phyloP scores from a whole-genome alignment of 1,284 basidiomycete species.

The Ustilago shanxiensis region DNA sequence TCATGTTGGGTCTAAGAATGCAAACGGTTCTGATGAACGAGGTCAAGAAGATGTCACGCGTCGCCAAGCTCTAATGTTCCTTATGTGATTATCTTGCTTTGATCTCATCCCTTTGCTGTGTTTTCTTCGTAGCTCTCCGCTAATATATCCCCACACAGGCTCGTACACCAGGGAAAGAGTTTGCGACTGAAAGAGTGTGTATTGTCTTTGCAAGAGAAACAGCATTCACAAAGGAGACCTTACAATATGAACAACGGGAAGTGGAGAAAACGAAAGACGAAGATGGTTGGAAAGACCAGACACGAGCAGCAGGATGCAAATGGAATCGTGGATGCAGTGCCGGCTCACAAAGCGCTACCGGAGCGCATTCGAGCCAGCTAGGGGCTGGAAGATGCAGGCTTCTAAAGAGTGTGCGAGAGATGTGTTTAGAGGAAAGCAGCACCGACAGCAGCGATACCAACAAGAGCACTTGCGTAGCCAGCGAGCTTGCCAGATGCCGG shows the following conservation, averaged over 20 bases:
- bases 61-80: constrained; percentile 41
- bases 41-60: constrained; percentile 54
- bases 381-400: not conserved
- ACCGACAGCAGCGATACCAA: constrained; percentile 47
- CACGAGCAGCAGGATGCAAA: constrained; percentile 7
- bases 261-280: constrained; percentile 25
- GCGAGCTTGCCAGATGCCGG: constrained; percentile 22
- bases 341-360: constrained; percentile 15
- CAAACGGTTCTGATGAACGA: constrained; percentile 58
- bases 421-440: constrained; percentile 39
- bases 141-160: not conserved
- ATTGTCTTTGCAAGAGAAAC: constrained; percentile 4
- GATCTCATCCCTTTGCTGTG: not conserved
- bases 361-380: constrained; percentile 17
- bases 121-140: not conserved
- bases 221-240: constrained; percentile 12
- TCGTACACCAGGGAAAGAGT: not conserved
- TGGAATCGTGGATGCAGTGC: not conserved
- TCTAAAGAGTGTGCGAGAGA: not conserved
- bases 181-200: constrained; percentile 8
- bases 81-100: not conserved
- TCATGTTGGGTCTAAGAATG: constrained; percentile 61
- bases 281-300: not conserved
- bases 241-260: not conserved
- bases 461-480: constrained; percentile 32